Evolutionary conservation across 1,284 basidiomycete species (phyloP).

Genomic region (Ceratobasidium sp.): DNA sequence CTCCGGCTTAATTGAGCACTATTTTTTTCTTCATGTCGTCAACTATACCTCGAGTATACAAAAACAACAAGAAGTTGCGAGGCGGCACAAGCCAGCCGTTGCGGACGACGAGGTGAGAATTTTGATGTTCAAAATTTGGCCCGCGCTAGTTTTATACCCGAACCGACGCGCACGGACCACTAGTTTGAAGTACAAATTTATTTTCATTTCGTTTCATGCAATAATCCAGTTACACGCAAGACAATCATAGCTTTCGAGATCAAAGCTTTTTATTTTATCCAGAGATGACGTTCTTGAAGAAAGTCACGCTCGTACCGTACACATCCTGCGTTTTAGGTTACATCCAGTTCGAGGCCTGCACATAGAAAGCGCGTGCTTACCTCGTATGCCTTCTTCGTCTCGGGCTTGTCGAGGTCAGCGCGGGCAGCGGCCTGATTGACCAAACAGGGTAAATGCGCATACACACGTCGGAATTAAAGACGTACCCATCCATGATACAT

Average conservation of each 20-base stretch:
- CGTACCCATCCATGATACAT: constrained; percentile 56
- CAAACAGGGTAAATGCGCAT: constrained; percentile 42
- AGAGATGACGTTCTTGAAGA: constrained; percentile 38
- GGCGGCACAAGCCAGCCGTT: constrained; percentile 23
- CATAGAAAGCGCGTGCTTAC: constrained; percentile 49
- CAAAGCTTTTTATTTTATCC: not conserved
- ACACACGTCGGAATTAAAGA: not conserved
- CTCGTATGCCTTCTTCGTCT: constrained; percentile 73
- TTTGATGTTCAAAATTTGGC: constrained; percentile 11
- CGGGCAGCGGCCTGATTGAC: constrained; percentile 73
- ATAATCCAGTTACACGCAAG: not conserved
- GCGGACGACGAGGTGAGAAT: constrained; percentile 46
- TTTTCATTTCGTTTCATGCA: constrained; percentile 18
- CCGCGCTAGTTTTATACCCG: constrained; percentile 29
- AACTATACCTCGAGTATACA: constrained; percentile 43
- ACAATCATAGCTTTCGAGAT: not conserved
- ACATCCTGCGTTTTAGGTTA: constrained; percentile 16
- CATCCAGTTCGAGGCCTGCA: not conserved
- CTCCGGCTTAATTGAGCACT: constrained; percentile 85
- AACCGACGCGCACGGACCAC: constrained; percentile 37
- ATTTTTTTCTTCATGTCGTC: constrained; percentile 37
- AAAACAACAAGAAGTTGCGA: constrained; percentile 41
- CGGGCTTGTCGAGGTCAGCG: constrained; percentile 68
- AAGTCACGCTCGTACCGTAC: constrained; percentile 38
- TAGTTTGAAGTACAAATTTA: not conserved